Conservation (phyloP, 2,329 filamentous ascomycete species). For the Microcyclospora pomicola region DNA sequence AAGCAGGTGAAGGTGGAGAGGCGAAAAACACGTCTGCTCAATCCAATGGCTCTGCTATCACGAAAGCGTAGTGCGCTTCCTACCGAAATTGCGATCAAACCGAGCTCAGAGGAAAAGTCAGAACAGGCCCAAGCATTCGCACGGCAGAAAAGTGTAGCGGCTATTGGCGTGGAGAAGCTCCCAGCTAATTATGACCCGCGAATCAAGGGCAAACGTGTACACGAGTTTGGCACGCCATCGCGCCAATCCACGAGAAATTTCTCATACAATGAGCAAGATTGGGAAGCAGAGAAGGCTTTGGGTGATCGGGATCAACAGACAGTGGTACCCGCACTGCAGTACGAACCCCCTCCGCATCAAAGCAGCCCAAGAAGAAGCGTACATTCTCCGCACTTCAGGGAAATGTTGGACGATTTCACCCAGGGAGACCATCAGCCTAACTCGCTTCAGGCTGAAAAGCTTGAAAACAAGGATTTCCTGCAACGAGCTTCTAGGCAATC, state of each 20-base stretch:
- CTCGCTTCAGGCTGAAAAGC: constrained; percentile 32
- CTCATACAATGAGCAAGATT: constrained; percentile 19
- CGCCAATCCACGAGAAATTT: constrained; percentile 17
- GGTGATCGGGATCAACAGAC: constrained; percentile 18
- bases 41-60: constrained; percentile 47
- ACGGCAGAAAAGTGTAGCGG: constrained; percentile 36
- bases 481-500: constrained; percentile 28
- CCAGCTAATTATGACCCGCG: constrained; percentile 50
- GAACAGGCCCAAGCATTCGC: constrained; percentile 30
- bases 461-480: constrained; percentile 36
- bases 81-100: constrained; percentile 2
- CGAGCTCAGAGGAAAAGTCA: constrained; percentile 8
- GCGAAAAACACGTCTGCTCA: constrained; percentile 32
- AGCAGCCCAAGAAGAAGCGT: constrained; percentile 17
- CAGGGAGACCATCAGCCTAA: constrained; percentile 27
- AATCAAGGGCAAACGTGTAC: constrained; percentile 48
- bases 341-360: background rate
- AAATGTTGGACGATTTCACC: constrained; percentile 44
- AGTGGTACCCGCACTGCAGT: background rate
- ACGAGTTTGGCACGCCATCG: constrained; percentile 50
- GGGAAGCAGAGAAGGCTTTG: constrained; percentile 2
- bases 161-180: constrained; percentile 34
- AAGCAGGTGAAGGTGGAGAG: constrained; percentile 29
- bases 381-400: constrained; percentile 46
- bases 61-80: constrained; percentile 35